Conservation (phyloP, 768 basidiomycete species). For the Paxillus ammoniavirescens region DNA sequence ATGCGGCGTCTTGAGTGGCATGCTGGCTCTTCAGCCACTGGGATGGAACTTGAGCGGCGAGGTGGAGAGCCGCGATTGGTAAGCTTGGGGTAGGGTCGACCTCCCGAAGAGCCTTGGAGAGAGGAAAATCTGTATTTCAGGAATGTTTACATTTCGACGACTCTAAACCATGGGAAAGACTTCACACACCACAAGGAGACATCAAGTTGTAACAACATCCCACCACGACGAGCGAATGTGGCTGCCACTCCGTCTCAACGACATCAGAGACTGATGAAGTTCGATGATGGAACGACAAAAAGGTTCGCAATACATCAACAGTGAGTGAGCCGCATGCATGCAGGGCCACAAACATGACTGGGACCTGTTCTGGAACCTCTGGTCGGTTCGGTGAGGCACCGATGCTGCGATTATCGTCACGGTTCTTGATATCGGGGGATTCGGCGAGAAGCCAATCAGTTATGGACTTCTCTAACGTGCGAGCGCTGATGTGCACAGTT, state of each 20-base stretch:
- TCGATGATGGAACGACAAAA: conserved; percentile 31
- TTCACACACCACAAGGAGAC: conserved; percentile 42
- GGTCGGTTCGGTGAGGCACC: neutral
- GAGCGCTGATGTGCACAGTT: conserved; percentile 53
- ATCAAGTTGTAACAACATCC: conserved; percentile 83
- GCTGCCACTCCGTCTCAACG: conserved; percentile 40
- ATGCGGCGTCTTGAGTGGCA: conserved; percentile 35
- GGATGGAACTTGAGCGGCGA: conserved; percentile 69
- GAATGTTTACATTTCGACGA: conserved; percentile 2
- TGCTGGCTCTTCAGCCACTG: conserved; percentile 50
- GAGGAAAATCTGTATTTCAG: conserved; percentile 49
- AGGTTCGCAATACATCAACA: conserved; percentile 60
- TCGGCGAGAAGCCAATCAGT: conserved; percentile 49
- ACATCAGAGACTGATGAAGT: conserved; percentile 1
- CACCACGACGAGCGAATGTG: conserved; percentile 56
- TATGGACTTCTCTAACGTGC: conserved; percentile 44
- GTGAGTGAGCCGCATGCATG: conserved; percentile 79
- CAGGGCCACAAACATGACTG: conserved; percentile 64
- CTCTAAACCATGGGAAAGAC: neutral
- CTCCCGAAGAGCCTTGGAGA: conserved; percentile 34
- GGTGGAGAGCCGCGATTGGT: conserved; percentile 50
- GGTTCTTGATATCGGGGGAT: conserved; percentile 1
- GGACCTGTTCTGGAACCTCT: conserved; percentile 23
- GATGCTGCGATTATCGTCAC: neutral
- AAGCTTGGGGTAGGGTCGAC: conserved; percentile 20